phyloP scores from a whole-genome alignment of 495 filamentous ascomycete genomes.

The Podospora pseudopauciseta region DNA sequence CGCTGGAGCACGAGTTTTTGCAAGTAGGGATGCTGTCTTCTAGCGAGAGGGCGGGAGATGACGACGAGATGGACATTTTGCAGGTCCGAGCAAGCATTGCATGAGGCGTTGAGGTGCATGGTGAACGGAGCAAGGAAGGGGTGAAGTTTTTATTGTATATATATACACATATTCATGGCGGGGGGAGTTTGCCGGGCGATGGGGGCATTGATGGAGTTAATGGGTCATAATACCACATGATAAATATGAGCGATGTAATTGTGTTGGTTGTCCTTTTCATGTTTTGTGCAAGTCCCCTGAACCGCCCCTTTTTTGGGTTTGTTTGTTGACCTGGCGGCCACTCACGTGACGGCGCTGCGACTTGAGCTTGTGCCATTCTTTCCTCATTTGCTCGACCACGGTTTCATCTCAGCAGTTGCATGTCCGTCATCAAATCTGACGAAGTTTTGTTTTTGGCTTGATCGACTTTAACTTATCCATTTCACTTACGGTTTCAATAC shows the following conservation, averaged over 20 bases:
- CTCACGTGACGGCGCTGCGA: conserved; percentile 4
- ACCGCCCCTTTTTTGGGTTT: neutral
- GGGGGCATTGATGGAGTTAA: neutral
- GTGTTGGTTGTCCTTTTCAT: neutral
- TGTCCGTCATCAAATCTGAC: neutral
- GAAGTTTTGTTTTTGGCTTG: neutral
- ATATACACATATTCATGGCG: neutral
- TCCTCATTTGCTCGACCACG: neutral
- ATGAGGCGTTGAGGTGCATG: neutral
- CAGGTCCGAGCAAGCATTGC: conserved; percentile 23
- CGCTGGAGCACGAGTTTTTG: conserved; percentile 74
- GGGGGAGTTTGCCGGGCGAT: neutral
- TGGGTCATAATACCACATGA: neutral
- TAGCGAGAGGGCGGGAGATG: conserved; percentile 17
- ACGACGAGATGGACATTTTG: conserved; percentile 50
- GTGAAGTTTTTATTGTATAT: conserved; percentile 14
- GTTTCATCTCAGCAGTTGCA: conserved; percentile 1
- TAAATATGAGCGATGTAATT: neutral
- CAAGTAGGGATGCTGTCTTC: conserved; percentile 30
- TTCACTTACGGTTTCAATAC: neutral
- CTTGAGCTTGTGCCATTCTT: neutral
- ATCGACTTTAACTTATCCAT: neutral
- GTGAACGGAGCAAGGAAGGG: conserved; percentile 9
- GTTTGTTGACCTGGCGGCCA: conserved; percentile 4
- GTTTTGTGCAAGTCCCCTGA: neutral